Percentiles rank a stretch among this genome's conserved stretches.
phyloP scores from a whole-genome alignment of 331 rosid species.

The Prunus yedoensis region DNA sequence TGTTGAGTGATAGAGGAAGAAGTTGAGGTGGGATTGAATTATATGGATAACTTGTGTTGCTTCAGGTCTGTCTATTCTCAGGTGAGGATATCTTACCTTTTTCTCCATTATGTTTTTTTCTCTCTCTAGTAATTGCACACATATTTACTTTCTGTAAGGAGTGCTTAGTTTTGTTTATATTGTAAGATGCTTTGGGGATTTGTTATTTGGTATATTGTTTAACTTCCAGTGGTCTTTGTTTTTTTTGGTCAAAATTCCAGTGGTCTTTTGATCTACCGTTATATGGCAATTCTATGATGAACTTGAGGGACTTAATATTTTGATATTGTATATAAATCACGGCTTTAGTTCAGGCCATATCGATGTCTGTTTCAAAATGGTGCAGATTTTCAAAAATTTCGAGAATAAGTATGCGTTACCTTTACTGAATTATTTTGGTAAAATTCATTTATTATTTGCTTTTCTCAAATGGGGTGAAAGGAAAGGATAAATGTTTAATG shows the following conservation, averaged over 20 bases:
- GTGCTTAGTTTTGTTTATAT: background rate
- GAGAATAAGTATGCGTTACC: background rate
- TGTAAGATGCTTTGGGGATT: background rate
- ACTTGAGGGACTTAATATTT: background rate
- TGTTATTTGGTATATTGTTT: background rate
- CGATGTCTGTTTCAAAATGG: background rate
- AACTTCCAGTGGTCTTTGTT: too few species aligned
- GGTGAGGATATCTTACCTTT: conserved; percentile 46
- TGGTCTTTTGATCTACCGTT: background rate
- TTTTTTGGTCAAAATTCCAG: too few species aligned
- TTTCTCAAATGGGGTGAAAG: too few species aligned
- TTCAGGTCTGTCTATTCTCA: conserved; percentile 56
- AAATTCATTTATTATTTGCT: too few species aligned
- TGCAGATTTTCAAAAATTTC: background rate
- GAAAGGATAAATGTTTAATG: too few species aligned
- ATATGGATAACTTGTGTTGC: conserved; percentile 79
- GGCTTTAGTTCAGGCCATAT: background rate
- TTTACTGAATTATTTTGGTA: too few species aligned
- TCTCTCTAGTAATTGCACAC: background rate
- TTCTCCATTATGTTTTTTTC: conserved; percentile 5
- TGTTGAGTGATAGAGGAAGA: conserved; percentile 48
- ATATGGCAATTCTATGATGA: background rate
- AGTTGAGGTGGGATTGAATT: conserved; percentile 48
- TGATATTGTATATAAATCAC: background rate
- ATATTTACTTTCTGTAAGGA: background rate